Percentiles rank a stretch among this genome's conserved stretches.
Evolutionary conservation across 208 protist genomes (phyloP).

Genomic region (Phytomonas sp.): DNA sequence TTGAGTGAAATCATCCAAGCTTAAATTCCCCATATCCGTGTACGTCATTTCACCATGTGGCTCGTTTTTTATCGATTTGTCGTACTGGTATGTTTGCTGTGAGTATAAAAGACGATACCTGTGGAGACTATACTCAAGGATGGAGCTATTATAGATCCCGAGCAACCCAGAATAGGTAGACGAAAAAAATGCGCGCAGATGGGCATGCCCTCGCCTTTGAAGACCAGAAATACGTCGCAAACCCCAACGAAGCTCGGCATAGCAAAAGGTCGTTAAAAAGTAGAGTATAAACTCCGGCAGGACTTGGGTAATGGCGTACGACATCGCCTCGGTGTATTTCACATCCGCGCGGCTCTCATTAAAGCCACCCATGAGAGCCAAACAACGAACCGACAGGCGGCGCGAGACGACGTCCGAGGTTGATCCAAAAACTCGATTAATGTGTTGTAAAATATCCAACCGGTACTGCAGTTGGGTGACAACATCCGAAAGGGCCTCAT

Average conservation of each 20-base stretch:
- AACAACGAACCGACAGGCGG: constrained; percentile 84
- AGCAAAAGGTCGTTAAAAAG: constrained; percentile 63
- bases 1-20: constrained; percentile 67
- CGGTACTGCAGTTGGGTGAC: constrained; percentile 87
- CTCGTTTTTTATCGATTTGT: constrained; percentile 60
- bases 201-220: constrained; percentile 67
- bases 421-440: constrained; percentile 80
- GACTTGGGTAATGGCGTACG: constrained; percentile 44
- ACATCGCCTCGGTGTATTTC: constrained; percentile 77
- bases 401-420: constrained; percentile 84
- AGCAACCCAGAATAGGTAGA: constrained; percentile 53
- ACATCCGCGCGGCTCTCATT: constrained; percentile 82
- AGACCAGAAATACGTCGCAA: constrained; percentile 66
- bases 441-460: constrained; percentile 81
- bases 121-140: constrained; percentile 73
- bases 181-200: constrained; percentile 74
- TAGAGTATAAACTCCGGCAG: constrained; percentile 81
- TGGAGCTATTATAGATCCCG: constrained; percentile 56
- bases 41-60: constrained; percentile 44
- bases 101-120: constrained; percentile 74
- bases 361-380: constrained; percentile 79
- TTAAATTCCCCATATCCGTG: constrained; percentile 62
- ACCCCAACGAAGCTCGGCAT: constrained; percentile 78
- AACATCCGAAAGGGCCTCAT: constrained; percentile 73
- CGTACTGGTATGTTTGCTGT: constrained; percentile 65